A percentile compares a stretch with the other conserved stretches of the same genome.
phyloP scores from a whole-genome alignment of 1,284 basidiomycete genomes.

The Pseudozyma thailandica region DNA sequence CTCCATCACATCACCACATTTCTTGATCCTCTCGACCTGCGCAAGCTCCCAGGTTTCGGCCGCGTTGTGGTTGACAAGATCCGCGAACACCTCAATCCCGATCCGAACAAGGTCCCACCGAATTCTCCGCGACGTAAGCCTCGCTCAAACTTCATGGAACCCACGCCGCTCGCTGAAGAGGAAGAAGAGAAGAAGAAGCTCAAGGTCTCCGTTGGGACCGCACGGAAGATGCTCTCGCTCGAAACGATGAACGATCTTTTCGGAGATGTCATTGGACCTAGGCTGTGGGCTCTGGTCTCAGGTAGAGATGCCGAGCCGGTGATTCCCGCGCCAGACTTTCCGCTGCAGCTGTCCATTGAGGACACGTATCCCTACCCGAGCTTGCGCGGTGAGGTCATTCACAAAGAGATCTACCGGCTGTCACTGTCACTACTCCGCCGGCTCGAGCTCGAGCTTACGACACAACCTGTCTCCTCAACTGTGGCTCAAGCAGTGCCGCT shows the following conservation, averaged over 20 bases:
- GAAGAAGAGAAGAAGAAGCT: slow-evolving; percentile 20
- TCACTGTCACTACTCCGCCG: slow-evolving; percentile 46
- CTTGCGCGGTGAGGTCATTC: slow-evolving; percentile 32
- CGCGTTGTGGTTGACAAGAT: slow-evolving; percentile 46
- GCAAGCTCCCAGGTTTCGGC: slow-evolving; percentile 58
- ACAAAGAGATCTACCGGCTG: slow-evolving; percentile 40
- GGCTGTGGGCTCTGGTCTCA: slow-evolving; percentile 62
- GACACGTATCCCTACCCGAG: slow-evolving; percentile 62
- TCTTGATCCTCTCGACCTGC: slow-evolving; percentile 61
- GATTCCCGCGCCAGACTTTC: slow-evolving; percentile 63
- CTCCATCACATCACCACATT: slow-evolving; percentile 50
- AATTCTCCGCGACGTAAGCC: neutral
- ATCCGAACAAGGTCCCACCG: neutral
- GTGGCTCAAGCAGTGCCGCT: slow-evolving; percentile 11
- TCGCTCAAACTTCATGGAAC: slow-evolving; percentile 28
- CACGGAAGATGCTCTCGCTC: slow-evolving; percentile 44
- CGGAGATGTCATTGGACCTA: slow-evolving; percentile 50
- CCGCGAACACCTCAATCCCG: slow-evolving; percentile 26
- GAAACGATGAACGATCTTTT: slow-evolving; percentile 47
- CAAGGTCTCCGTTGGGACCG: slow-evolving; percentile 28
- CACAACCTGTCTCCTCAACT: neutral
- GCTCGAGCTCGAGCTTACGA: slow-evolving; percentile 60
- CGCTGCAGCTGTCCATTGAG: slow-evolving; percentile 67
- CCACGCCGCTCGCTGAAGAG: slow-evolving; percentile 19
- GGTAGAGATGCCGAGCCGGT: slow-evolving; percentile 66